These are phyloP conservation scores for Arthrobotrys conoides DNA, from an alignment of 2,329 filamentous ascomycete genomes.

Conservation along the genomic window DNA sequence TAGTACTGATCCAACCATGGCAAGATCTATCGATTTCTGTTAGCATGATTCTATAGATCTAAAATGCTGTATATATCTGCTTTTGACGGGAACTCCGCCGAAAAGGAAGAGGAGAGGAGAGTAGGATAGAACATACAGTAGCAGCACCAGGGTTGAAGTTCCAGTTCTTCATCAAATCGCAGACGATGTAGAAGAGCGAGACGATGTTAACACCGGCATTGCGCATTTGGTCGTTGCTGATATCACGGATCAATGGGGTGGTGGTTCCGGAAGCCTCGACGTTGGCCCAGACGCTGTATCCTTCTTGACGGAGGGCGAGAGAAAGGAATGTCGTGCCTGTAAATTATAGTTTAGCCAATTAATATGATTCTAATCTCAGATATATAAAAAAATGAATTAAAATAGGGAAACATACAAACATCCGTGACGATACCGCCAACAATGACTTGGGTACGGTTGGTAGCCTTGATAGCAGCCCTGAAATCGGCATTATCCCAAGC, in stretches of 20 bases:
- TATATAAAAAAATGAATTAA: not conserved
- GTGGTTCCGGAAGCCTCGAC: constrained; percentile 80
- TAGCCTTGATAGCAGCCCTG: constrained; percentile 75
- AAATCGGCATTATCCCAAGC: constrained; percentile 83
- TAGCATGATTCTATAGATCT: constrained; percentile 8
- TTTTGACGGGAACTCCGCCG: constrained; percentile 16
- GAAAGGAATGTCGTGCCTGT: constrained; percentile 78
- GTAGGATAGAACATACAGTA: constrained; percentile 35
- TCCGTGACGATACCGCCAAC: constrained; percentile 81
- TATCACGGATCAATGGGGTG: constrained; percentile 73
- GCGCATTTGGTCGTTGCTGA: constrained; percentile 78
- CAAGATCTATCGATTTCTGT: constrained; percentile 34
- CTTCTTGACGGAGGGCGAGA: constrained; percentile 78
- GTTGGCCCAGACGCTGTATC: constrained; percentile 81
- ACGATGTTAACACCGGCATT: constrained; percentile 77
- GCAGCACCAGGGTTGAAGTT: constrained; percentile 69
- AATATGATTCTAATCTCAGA: not conserved
- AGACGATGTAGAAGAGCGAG: constrained; percentile 75
- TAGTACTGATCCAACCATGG: constrained; percentile 68
- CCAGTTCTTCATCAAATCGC: constrained; percentile 81
- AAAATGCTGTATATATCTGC: not conserved
- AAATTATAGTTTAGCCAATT: constrained; percentile 36
- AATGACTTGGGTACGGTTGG: constrained; percentile 79
- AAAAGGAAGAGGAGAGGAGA: not conserved
- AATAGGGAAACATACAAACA: constrained; percentile 71